Evolutionary conservation across 192 early-diverging fungal genomes (phyloP).

Genomic region (Dissophora ornata): DNA sequence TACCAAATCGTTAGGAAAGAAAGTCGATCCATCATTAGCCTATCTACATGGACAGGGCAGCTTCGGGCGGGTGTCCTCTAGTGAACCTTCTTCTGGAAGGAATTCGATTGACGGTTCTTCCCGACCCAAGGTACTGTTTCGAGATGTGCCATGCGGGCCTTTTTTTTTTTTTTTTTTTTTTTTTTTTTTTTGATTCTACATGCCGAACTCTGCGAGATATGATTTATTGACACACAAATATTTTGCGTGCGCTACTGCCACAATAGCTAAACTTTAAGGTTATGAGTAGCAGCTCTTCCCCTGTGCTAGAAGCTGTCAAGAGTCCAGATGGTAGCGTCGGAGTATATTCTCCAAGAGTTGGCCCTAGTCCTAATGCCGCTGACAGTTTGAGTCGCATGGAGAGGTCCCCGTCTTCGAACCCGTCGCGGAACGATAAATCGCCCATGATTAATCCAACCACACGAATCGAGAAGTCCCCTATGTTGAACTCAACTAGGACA

Average conservation of each 20-base stretch:
- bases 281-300: conserved; percentile 30
- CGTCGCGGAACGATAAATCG: conserved; percentile 9
- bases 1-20: conserved; percentile 38
- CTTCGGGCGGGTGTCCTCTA: conserved; percentile 9
- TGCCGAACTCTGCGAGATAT: too few species aligned
- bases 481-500: conserved; percentile 10
- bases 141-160: too few species aligned
- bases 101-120: conserved; percentile 28
- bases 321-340: conserved; percentile 11
- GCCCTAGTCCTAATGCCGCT: background rate
- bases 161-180: too few species aligned
- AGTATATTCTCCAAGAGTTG: conserved; percentile 26
- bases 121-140: conserved; percentile 34
- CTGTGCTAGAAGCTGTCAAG: conserved; percentile 26
- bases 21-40: conserved; percentile 28
- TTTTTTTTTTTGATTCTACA: too few species aligned
- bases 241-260: too few species aligned
- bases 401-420: conserved; percentile 15
- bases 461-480: conserved; percentile 21
- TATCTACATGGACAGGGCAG: conserved; percentile 20
- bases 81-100: conserved; percentile 43
- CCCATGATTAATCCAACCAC: conserved; percentile 1
- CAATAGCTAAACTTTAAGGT: conserved; percentile 8
- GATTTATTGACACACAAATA: too few species aligned
- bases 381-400: background rate